Evolutionary conservation across 192 early-diverging fungal species (phyloP).

Genomic region (Geranomyces michiganensis): DNA sequence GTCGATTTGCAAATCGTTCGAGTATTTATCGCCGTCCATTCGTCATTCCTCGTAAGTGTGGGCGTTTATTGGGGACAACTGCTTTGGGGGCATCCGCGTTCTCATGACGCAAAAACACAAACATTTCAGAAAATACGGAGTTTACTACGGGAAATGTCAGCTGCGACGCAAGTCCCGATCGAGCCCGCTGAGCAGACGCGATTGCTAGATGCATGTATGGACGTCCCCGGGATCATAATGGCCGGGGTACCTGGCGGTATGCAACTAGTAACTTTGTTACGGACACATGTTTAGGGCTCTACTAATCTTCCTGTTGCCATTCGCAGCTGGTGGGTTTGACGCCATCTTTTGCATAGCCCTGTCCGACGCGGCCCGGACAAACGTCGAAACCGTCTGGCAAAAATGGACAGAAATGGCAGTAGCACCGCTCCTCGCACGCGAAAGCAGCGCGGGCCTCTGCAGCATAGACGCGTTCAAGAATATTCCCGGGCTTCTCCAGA

Average conservation of each 20-base stretch:
- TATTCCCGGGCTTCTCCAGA: conserved; percentile 3
- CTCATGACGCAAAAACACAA: too few species aligned
- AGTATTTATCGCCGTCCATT: neutral
- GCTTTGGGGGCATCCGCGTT: too few species aligned
- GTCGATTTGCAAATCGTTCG: too few species aligned
- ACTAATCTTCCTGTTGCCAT: neutral
- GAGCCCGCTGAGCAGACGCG: conserved; percentile 88
- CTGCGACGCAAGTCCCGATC: conserved; percentile 76
- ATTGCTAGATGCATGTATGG: conserved; percentile 81
- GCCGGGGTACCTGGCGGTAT: conserved; percentile 92
- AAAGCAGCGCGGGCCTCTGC: conserved; percentile 12
- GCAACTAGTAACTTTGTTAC: neutral
- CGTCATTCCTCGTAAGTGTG: neutral
- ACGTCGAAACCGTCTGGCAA: conserved; percentile 43
- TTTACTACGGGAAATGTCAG: conserved; percentile 73
- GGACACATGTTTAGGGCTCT: too few species aligned
- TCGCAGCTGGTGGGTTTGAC: conserved; percentile 90
- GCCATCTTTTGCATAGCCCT: conserved; percentile 88
- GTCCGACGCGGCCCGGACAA: conserved; percentile 8
- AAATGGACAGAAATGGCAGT: conserved; percentile 79
- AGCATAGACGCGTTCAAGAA: neutral
- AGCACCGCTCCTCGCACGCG: conserved; percentile 67
- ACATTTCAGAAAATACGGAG: conserved; percentile 59
- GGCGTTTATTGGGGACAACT: too few species aligned
- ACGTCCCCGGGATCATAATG: conserved; percentile 82